Evolutionary conservation across 768 basidiomycete species (phyloP), one percentile per base, ranked within the genome.

Genomic region (Russula virescens): DNA sequence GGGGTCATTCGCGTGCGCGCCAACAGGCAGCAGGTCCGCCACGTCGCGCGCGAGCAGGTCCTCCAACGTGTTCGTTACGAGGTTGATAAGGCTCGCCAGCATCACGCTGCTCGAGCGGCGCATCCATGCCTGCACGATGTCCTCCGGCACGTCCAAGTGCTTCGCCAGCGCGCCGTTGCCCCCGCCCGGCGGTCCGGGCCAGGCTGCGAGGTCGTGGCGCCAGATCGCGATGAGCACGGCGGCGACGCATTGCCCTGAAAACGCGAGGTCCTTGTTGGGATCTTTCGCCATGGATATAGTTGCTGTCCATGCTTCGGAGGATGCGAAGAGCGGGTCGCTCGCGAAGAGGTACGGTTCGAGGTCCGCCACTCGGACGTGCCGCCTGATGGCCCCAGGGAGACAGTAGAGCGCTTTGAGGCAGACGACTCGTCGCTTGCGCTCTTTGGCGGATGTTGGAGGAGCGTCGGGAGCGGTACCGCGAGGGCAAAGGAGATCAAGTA

Each of bases 391-490:
- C 5, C 58, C 52, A 1, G 57, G 62, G 13, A 63, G 51, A 28
- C 62, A 59, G 18, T 63, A 49, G 23, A 63, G 62, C 28, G 62
- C 62, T 10, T 63, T 46, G 0, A 63, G 52, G n/a, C 46, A 63
- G 11, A 35, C 23, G 5, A 55, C 23, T 8, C 62, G 62, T 21
- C 62, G 57, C 46, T 48, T 40, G 21, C 23, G 52, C 52, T 63
- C 52, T 14, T n/a, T 13, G 2, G 23, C 19, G n/a, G 58, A 42
- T 23, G 28, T 4, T 7, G 62, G 52, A 26, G 57, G 58, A 4
- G 19, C 40, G 9, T 59, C 21, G 10, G 57, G 58, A 5, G 19
- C 23, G 8, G 46, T 49, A 16, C 57, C 57, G 2, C 62, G 62
- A 0, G 62, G 57, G 43, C 26, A 63, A 38, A 54, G 62, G 25